Conservation (phyloP, 1,284 basidiomycete genomes). For the Macrocystidia cucumis region DNA sequence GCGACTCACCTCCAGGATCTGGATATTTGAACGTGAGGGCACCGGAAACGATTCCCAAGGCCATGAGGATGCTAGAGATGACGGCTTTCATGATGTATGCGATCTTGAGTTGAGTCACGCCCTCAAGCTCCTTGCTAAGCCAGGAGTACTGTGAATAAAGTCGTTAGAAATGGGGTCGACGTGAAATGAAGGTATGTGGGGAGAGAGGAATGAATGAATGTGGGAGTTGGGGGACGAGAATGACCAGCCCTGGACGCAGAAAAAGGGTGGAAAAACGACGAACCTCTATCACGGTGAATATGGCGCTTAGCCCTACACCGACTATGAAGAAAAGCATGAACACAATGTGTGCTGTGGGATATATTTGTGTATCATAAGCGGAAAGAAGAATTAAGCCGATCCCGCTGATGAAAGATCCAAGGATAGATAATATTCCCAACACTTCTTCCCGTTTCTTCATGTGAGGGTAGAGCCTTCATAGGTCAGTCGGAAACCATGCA, state of each 20-base stretch:
- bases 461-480: slow-evolving; percentile 44
- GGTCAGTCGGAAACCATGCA: no score
- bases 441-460: slow-evolving; percentile 49
- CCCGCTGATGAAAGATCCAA: slow-evolving; percentile 54
- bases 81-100: slow-evolving; percentile 57
- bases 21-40: slow-evolving; percentile 34
- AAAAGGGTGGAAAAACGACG: slow-evolving; percentile 4
- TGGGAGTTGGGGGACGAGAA: no score
- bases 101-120: slow-evolving; percentile 35
- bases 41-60: slow-evolving; percentile 56
- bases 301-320: slow-evolving; percentile 57
- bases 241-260: neutral
- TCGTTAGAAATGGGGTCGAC: no score
- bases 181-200: no score
- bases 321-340: slow-evolving; percentile 62
- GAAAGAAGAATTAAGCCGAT: slow-evolving; percentile 51
- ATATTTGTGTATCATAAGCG: slow-evolving; percentile 56
- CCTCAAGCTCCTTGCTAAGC: slow-evolving; percentile 48
- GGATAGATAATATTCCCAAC: slow-evolving; percentile 46
- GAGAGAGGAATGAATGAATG: no score
- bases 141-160: slow-evolving; percentile 64
- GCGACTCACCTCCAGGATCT: slow-evolving; percentile 41
- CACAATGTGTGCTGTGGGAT: slow-evolving; percentile 39
- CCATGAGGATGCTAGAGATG: slow-evolving; percentile 48
- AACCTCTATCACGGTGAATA: slow-evolving; percentile 69